These are phyloP conservation scores for Beverwykella pulmonaria DNA, from an alignment of 495 filamentous ascomycete genomes.

Conservation along the genomic window DNA sequence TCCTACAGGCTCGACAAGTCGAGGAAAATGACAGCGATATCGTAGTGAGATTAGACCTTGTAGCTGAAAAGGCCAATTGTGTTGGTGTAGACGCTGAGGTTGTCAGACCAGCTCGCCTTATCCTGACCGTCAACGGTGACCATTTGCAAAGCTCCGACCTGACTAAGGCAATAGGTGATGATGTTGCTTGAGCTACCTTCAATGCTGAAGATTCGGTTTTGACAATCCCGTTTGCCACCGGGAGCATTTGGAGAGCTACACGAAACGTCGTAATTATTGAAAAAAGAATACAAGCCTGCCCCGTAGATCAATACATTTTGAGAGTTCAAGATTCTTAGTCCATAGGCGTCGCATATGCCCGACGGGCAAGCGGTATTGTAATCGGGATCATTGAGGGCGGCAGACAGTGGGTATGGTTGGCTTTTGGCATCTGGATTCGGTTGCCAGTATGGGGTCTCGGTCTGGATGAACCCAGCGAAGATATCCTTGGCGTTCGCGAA, in stretches of 20 bases:
- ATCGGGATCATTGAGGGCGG: constrained; percentile 72
- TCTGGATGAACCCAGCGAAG: constrained; percentile 85
- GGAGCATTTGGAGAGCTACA: constrained; percentile 57
- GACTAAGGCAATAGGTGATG: constrained; percentile 77
- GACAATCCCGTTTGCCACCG: constrained; percentile 65
- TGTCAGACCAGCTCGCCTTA: constrained; percentile 32
- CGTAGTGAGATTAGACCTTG: constrained; percentile 10
- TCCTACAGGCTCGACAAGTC: background rate
- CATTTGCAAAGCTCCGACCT: constrained; percentile 82
- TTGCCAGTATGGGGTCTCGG: constrained; percentile 69
- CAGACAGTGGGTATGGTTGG: constrained; percentile 78
- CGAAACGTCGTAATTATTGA: constrained; percentile 62
- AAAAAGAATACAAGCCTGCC: constrained; percentile 58
- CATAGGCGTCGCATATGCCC: constrained; percentile 77
- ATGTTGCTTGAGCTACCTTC: constrained; percentile 55
- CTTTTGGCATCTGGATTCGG: constrained; percentile 66
- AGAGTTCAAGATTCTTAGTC: constrained; percentile 64
- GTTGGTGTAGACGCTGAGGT: constrained; percentile 27
- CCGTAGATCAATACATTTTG: constrained; percentile 43
- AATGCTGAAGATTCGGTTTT: constrained; percentile 80
- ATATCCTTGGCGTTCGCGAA: constrained; percentile 76
- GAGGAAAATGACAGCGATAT: background rate
- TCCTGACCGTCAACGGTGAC: constrained; percentile 59
- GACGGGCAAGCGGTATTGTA: constrained; percentile 63
- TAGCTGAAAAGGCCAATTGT: constrained; percentile 36